Conservation (phyloP, 345 rosid species). For the Euphorbia lathyris region DNA sequence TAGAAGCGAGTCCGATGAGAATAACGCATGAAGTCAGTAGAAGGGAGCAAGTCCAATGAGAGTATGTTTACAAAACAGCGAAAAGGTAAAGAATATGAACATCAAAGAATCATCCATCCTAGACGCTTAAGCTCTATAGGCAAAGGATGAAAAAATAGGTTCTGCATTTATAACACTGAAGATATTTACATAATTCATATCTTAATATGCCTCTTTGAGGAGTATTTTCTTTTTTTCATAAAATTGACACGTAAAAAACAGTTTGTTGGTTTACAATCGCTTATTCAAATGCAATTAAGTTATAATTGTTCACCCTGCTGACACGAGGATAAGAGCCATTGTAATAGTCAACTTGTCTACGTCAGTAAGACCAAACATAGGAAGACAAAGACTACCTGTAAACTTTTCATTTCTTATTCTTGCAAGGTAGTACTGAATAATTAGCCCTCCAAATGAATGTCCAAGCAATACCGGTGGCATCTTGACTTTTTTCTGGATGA, state of each 20-base stretch:
- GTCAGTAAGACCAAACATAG: neutral
- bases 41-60: constrained; percentile 10
- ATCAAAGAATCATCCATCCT: neutral
- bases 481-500: constrained; percentile 50
- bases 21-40: constrained; percentile 12
- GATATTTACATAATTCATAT: neutral
- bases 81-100: neutral
- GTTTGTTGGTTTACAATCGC: neutral
- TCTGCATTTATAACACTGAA: neutral
- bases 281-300: neutral
- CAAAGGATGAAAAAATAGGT: neutral
- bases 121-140: neutral
- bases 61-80: neutral
- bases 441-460: constrained; percentile 90
- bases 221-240: neutral
- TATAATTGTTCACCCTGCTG: neutral
- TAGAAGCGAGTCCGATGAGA: constrained; percentile 21
- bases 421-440: constrained; percentile 74
- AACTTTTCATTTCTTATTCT: constrained; percentile 33
- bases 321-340: too few species aligned
- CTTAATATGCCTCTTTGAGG: neutral
- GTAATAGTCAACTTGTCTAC: neutral
- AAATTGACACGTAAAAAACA: neutral
- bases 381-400: constrained; percentile 34
- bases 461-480: constrained; percentile 71